A percentile compares a stretch with the other conserved stretches of the same genome.
These are phyloP conservation scores for Avena eriantha DNA, from an alignment of 176 grass and related monocot genomes.

Conservation along the genomic window DNA sequence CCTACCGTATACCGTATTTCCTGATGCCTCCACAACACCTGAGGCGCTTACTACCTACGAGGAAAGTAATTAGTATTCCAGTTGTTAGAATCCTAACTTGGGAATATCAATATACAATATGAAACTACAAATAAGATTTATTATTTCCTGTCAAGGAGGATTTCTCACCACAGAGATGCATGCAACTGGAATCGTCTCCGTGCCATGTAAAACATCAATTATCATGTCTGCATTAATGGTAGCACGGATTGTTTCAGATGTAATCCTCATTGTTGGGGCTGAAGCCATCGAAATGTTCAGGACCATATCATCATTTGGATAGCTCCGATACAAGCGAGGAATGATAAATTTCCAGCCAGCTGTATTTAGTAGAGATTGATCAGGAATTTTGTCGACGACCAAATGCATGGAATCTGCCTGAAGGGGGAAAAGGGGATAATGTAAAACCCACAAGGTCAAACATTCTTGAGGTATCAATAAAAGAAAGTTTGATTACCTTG, in stretches of 20 bases:
- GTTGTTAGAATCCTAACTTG: neutral
- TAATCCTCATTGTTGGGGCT: constrained; percentile 71
- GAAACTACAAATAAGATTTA: neutral
- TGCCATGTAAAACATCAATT: constrained; percentile 76
- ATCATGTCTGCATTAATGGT: constrained; percentile 72
- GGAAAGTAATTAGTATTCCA: constrained; percentile 24
- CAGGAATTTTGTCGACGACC: constrained; percentile 83
- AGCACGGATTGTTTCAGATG: constrained; percentile 65
- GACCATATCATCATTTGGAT: constrained; percentile 90
- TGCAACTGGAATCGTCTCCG: constrained; percentile 73
- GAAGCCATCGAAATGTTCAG: constrained; percentile 90
- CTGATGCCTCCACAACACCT: constrained; percentile 63
- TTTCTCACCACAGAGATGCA: constrained; percentile 87
- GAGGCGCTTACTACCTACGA: constrained; percentile 73
- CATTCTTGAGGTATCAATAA: constrained; percentile 17
- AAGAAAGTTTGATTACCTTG: constrained; percentile 61
- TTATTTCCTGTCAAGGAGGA: neutral
- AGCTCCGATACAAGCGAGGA: constrained; percentile 83
- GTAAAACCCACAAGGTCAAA: constrained; percentile 19
- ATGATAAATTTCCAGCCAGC: constrained; percentile 88
- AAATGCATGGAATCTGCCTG: constrained; percentile 87
- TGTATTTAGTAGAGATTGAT: constrained; percentile 90
- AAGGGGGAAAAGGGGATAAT: constrained; percentile 27
- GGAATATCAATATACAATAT: neutral
- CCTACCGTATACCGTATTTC: constrained; percentile 73